Conservation (phyloP, 164 flowering plant genomes). For the Magnolia changhungtana region DNA sequence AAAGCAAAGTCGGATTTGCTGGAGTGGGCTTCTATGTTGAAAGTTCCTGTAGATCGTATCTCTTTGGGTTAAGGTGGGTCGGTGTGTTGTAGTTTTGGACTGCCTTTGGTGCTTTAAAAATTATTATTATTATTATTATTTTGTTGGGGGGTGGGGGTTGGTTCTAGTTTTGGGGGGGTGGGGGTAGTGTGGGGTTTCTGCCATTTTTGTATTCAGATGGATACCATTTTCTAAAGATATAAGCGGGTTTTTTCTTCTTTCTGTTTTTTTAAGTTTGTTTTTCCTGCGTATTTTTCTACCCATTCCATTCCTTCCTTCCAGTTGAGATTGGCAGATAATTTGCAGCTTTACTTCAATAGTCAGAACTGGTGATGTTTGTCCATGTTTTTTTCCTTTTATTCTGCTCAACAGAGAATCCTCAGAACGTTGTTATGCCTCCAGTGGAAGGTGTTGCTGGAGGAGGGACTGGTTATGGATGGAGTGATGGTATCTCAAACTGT, state of each 20-base stretch:
- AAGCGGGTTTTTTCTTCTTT: neutral
- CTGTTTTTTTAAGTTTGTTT: neutral
- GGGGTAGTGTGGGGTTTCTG: too few species aligned
- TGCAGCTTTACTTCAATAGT: constrained; percentile 6
- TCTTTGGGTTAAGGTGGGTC: too few species aligned
- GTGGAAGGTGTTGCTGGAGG: constrained; percentile 98
- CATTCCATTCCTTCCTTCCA: neutral
- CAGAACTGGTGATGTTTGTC: neutral
- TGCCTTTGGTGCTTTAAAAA: too few species aligned
- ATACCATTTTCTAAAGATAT: neutral
- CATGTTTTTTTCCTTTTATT: neutral
- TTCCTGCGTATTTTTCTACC: neutral
- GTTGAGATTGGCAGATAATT: neutral
- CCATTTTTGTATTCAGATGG: neutral
- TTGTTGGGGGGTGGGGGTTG: too few species aligned
- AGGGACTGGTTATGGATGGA: constrained; percentile 97
- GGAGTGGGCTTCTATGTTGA: too few species aligned
- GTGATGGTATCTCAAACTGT: constrained; percentile 44
- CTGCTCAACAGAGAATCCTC: constrained; percentile 20
- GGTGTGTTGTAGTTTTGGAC: too few species aligned
- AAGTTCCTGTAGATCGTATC: too few species aligned
- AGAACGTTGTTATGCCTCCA: constrained; percentile 47
- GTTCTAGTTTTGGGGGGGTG: too few species aligned
- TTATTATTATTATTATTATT: too few species aligned
- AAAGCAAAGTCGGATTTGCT: too few species aligned